phyloP scores from a whole-genome alignment of 179 eudicot species.

The Silene noctiflora region DNA sequence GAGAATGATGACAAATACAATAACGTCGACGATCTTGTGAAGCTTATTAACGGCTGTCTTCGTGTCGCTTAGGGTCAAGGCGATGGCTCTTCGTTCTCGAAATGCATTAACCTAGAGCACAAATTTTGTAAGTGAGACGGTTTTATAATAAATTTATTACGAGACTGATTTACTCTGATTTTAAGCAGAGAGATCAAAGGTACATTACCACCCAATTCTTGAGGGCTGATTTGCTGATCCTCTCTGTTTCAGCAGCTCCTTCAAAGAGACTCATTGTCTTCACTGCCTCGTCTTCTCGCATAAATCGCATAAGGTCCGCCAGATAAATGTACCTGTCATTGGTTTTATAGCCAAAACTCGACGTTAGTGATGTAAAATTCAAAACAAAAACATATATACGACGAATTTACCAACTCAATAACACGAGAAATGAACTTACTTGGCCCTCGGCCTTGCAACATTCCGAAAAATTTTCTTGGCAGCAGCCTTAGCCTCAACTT shows the following conservation, averaged over 20 bases:
- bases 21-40: conserved; percentile 58
- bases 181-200: no score
- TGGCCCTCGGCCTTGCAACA: conserved; percentile 60
- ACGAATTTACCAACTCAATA: no score
- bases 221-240: conserved; percentile 61
- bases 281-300: conserved; percentile 70
- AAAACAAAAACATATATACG: no score
- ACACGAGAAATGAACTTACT: conserved; percentile 33
- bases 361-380: neutral
- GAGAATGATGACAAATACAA: conserved; percentile 48
- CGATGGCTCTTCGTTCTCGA: conserved; percentile 72
- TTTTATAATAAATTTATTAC: no score
- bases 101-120: conserved; percentile 61
- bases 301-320: conserved; percentile 62
- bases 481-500: conserved; percentile 72
- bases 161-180: no score
- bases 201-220: conserved; percentile 78
- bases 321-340: conserved; percentile 52
- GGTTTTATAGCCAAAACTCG: neutral
- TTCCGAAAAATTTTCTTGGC: conserved; percentile 81
- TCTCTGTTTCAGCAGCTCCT: conserved; percentile 57
- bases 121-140: no score
- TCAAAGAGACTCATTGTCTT: conserved; percentile 55
- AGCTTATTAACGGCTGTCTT: conserved; percentile 86
- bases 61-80: conserved; percentile 78